These are phyloP conservation scores for Tetrahymena elliotti DNA, from an alignment of 73 alveolate species.

Conservation along the genomic window DNA sequence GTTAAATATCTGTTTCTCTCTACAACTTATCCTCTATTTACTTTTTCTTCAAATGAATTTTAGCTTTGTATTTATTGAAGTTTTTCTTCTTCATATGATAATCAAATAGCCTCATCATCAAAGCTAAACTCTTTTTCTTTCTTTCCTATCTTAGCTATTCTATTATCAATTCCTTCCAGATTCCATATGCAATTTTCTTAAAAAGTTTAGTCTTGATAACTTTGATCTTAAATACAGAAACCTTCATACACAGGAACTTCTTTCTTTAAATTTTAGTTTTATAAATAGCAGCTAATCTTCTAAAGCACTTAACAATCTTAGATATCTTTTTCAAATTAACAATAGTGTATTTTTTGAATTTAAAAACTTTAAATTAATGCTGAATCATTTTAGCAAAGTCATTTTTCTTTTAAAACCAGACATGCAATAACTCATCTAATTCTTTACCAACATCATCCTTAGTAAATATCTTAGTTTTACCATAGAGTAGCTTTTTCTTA, in stretches of 20 bases:
- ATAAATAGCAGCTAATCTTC: background rate
- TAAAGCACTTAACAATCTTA: background rate
- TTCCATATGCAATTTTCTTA: background rate
- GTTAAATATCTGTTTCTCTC: background rate
- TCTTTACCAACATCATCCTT: background rate
- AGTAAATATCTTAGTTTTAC: constrained; percentile 23
- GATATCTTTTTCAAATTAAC: background rate
- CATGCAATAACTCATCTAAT: constrained; percentile 6
- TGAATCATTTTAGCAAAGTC: background rate
- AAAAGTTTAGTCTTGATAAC: background rate
- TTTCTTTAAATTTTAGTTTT: background rate
- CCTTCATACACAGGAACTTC: background rate
- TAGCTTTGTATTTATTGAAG: background rate
- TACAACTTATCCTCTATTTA: background rate
- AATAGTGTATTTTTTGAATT: background rate
- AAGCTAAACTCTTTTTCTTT: background rate
- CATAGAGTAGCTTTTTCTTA: constrained; percentile 3
- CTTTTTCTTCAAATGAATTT: background rate
- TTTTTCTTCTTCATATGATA: background rate
- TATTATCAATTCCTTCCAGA: background rate
- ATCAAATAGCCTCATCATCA: background rate
- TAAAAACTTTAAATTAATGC: background rate
- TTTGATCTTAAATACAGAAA: background rate
- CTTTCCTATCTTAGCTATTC: background rate
- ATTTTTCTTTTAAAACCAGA: background rate